These are phyloP conservation scores for Rosa rugosa DNA, from an alignment of 306 rosid species.

Conservation along the genomic window DNA sequence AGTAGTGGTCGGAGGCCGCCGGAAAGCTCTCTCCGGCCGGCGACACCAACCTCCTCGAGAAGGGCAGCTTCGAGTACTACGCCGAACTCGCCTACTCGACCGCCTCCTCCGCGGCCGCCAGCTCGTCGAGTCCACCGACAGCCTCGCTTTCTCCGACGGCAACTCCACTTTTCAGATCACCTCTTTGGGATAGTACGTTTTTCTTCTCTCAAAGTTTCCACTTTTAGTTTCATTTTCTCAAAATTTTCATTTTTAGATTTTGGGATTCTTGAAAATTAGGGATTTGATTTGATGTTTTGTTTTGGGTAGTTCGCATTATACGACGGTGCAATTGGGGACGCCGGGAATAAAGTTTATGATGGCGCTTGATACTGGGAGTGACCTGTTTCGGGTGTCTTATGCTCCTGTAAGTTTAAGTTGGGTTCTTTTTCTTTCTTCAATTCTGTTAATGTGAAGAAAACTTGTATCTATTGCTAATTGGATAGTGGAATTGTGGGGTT, in stretches of 20 bases:
- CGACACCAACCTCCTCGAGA: conserved; percentile 28
- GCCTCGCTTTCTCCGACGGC: conserved; percentile 75
- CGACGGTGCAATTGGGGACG: conserved; percentile 82
- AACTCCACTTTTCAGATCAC: conserved; percentile 70
- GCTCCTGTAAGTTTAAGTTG: conserved; percentile 48
- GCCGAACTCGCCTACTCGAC: conserved; percentile 67
- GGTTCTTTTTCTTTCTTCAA: not conserved
- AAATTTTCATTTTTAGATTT: not conserved
- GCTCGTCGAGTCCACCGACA: conserved; percentile 42
- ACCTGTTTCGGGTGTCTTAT: conserved; percentile 89
- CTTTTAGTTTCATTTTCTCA: not conserved
- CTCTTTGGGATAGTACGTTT: conserved; percentile 73
- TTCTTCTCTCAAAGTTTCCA: not conserved
- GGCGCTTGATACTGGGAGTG: conserved; percentile 95
- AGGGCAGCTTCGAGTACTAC: conserved; percentile 76
- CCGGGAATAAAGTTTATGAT: conserved; percentile 93
- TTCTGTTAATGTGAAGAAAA: not conserved
- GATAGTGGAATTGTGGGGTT: not conserved
- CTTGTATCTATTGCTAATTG: not conserved
- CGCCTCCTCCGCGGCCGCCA: no score
- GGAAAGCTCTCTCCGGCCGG: conserved; percentile 40
- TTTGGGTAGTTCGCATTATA: conserved; percentile 56
- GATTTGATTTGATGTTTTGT: no score
- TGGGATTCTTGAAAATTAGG: not conserved
- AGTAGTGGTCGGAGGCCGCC: conserved; percentile 54